Percentiles rank a stretch among this genome's conserved stretches.
Conservation (phyloP, 495 filamentous ascomycete genomes). For the Aeminium ludgeri region DNA sequence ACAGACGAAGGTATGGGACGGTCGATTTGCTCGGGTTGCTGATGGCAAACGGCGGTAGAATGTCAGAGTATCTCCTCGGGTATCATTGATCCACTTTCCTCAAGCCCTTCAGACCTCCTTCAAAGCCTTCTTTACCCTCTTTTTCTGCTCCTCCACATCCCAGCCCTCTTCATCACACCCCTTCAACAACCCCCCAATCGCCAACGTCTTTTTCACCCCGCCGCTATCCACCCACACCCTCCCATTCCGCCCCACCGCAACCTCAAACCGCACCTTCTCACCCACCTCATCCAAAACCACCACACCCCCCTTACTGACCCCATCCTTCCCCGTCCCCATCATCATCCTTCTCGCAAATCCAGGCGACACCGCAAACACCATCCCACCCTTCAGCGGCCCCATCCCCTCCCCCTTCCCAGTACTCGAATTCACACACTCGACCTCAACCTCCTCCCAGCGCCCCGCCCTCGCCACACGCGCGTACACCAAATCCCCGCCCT, state of each 20-base stretch:
- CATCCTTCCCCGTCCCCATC: slow-evolving; percentile 44
- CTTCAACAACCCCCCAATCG: slow-evolving; percentile 63
- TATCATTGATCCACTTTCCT: background rate
- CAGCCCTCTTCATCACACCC: slow-evolving; percentile 56
- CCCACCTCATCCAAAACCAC: slow-evolving; percentile 70
- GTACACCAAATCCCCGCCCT: slow-evolving; percentile 63
- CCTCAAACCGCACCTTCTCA: slow-evolving; percentile 67
- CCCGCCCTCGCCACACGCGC: slow-evolving; percentile 60
- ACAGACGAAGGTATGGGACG: no score
- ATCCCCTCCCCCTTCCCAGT: slow-evolving; percentile 84
- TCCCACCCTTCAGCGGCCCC: slow-evolving; percentile 71
- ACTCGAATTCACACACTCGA: slow-evolving; percentile 69
- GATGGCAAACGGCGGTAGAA: no score
- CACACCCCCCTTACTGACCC: slow-evolving; percentile 37
- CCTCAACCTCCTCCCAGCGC: slow-evolving; percentile 69
- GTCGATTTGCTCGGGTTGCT: no score
- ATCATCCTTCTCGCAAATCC: slow-evolving; percentile 66
- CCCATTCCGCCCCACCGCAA: slow-evolving; percentile 88
- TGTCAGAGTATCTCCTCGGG: no score
- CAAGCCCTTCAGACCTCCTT: slow-evolving; percentile 22
- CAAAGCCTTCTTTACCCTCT: slow-evolving; percentile 54
- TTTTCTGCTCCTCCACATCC: slow-evolving; percentile 57
- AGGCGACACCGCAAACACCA: slow-evolving; percentile 65
- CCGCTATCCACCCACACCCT: slow-evolving; percentile 74
- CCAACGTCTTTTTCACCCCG: slow-evolving; percentile 47